Conservation (phyloP, 148 eudicot genomes). For the Pharnaceum exiguum region DNA sequence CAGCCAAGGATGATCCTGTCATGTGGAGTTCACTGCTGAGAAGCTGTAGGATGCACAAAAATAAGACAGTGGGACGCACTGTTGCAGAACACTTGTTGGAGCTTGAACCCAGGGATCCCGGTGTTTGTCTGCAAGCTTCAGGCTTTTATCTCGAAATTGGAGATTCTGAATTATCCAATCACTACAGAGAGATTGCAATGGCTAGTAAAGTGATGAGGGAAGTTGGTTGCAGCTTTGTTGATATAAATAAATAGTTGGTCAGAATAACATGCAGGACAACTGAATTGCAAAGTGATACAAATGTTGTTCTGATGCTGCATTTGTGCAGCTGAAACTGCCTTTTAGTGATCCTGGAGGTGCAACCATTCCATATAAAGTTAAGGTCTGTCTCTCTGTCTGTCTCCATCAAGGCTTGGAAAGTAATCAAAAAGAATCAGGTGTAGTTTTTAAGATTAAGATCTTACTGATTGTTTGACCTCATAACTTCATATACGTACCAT, state of each 20-base stretch:
- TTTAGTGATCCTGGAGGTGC: background rate
- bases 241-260: slow-evolving; percentile 19
- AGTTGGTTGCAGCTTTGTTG: slow-evolving; percentile 51
- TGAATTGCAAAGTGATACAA: background rate
- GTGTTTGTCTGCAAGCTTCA: slow-evolving; percentile 52
- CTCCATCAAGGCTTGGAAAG: slow-evolving; percentile 1
- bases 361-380: background rate
- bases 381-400: background rate
- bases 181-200: slow-evolving; percentile 45
- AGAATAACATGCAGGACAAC: background rate
- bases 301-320: background rate
- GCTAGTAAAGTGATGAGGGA: slow-evolving; percentile 44
- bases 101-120: slow-evolving; percentile 50
- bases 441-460: background rate
- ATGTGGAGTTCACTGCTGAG: slow-evolving; percentile 77
- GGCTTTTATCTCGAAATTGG: slow-evolving; percentile 62
- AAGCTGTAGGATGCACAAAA: slow-evolving; percentile 62
- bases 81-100: slow-evolving; percentile 46
- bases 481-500: too few species aligned
- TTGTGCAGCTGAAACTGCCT: background rate
- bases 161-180: slow-evolving; percentile 41
- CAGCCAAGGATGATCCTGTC: slow-evolving; percentile 28
- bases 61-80: slow-evolving; percentile 48
- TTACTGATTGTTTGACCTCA: background rate
- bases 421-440: too few species aligned